Evolutionary conservation across 179 eudicot species (phyloP).

Genomic region (Beta macrorhiza): DNA sequence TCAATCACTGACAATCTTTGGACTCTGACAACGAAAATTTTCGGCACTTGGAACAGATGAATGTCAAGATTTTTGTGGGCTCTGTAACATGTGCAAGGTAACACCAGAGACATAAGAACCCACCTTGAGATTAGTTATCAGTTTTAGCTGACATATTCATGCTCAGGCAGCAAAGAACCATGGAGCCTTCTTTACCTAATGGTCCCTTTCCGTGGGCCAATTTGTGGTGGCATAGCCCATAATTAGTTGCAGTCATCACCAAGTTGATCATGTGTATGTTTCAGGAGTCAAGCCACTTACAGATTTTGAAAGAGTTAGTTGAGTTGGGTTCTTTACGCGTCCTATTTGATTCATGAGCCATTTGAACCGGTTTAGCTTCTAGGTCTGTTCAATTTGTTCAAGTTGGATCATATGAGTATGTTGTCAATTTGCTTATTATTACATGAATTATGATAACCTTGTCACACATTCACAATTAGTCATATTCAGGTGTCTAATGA

Average conservation of each 20-base stretch:
- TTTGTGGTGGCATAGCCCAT: conserved; percentile 38
- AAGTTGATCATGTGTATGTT: conserved; percentile 2
- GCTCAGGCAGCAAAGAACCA: conserved; percentile 33
- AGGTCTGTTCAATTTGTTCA: neutral
- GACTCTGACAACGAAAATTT: conserved; percentile 14
- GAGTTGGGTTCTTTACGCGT: neutral
- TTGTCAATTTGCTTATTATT: too few relatives aligned
- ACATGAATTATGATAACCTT: too few relatives aligned
- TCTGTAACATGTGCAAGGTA: conserved; percentile 32
- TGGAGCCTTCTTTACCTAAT: conserved; percentile 32
- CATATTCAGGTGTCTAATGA: neutral
- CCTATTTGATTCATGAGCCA: neutral
- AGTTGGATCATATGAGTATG: too few relatives aligned
- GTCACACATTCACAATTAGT: too few relatives aligned
- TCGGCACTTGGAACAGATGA: conserved; percentile 23
- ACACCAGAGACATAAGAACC: conserved; percentile 20
- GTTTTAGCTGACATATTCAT: conserved; percentile 27
- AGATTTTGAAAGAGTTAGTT: neutral
- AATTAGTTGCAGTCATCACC: conserved; percentile 23
- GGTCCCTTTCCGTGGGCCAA: conserved; percentile 43
- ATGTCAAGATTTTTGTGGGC: conserved; percentile 26
- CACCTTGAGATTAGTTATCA: conserved; percentile 33
- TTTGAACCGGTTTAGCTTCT: neutral
- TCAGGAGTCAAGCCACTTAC: neutral
- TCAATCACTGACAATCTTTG: neutral